phyloP scores from a whole-genome alignment of 768 basidiomycete genomes.

The Exsudoporus frostii region DNA sequence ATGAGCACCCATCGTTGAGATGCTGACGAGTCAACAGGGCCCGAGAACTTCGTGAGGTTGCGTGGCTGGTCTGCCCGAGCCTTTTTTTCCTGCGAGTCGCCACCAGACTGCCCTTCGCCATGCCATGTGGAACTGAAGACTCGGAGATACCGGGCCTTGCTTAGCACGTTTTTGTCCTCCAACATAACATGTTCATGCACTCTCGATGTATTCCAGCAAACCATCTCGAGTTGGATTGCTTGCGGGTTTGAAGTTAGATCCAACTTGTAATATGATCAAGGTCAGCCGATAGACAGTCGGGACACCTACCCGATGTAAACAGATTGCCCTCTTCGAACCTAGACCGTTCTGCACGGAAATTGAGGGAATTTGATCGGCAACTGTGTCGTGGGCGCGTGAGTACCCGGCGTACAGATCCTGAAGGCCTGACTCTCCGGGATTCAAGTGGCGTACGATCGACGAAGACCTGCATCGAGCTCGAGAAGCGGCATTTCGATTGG shows the following conservation, averaged over 20 bases:
- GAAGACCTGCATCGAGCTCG: slow-evolving; percentile 6
- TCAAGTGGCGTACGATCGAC: not conserved
- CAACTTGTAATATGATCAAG: too few relatives aligned
- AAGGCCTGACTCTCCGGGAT: slow-evolving; percentile 1
- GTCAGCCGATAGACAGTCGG: too few relatives aligned
- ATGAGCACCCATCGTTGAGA: too few relatives aligned
- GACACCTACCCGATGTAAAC: not conserved
- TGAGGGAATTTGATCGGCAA: not conserved
- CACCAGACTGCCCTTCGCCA: too few relatives aligned
- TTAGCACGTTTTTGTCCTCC: not conserved
- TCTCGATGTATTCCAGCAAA: too few relatives aligned
- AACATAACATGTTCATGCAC: not conserved
- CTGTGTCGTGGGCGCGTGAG: too few relatives aligned
- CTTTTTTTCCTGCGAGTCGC: too few relatives aligned
- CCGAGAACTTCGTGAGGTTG: too few relatives aligned
- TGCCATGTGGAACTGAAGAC: too few relatives aligned
- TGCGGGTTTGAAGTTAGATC: slow-evolving; percentile 19
- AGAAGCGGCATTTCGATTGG: slow-evolving; percentile 11
- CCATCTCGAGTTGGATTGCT: slow-evolving; percentile 27
- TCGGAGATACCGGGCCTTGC: not conserved
- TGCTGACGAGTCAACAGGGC: too few relatives aligned
- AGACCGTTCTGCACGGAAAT: slow-evolving; percentile 17
- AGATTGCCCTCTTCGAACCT: slow-evolving; percentile 4
- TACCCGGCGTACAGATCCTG: slow-evolving; percentile 7
- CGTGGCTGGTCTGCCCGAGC: too few relatives aligned